These are phyloP conservation scores for Cordyceps tenuipes DNA, from an alignment of 2,329 filamentous ascomycete species.

Conservation along the genomic window DNA sequence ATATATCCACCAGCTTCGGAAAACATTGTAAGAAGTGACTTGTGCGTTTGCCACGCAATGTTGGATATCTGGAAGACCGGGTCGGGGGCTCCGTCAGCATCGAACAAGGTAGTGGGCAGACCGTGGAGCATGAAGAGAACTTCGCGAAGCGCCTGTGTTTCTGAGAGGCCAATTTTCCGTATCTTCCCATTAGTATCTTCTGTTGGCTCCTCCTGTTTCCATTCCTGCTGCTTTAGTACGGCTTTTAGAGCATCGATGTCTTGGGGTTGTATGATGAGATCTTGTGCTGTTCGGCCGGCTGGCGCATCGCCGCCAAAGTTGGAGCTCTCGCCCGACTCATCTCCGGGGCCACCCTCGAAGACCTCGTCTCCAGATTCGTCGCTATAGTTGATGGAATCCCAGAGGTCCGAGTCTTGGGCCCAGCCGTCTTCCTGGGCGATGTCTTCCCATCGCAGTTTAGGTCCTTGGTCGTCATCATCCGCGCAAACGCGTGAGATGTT, in stretches of 20 bases:
- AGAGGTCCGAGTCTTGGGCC: slow-evolving; percentile 56
- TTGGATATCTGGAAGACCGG: slow-evolving; percentile 38
- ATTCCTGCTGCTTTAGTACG: slow-evolving; percentile 27
- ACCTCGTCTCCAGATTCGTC: slow-evolving; percentile 53
- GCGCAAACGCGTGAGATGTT: slow-evolving; percentile 48
- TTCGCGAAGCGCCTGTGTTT: slow-evolving; percentile 68
- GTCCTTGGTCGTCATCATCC: slow-evolving; percentile 31
- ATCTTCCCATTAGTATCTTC: slow-evolving; percentile 25
- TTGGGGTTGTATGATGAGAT: slow-evolving; percentile 28
- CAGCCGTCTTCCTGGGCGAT: slow-evolving; percentile 70
- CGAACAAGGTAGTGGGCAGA: slow-evolving; percentile 65
- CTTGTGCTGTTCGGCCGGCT: slow-evolving; percentile 20
- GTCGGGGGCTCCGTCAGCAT: slow-evolving; percentile 29
- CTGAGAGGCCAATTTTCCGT: slow-evolving; percentile 47
- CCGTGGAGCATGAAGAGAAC: slow-evolving; percentile 79
- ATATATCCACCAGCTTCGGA: slow-evolving; percentile 40
- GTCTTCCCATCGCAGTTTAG: slow-evolving; percentile 65
- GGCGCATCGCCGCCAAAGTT: slow-evolving; percentile 24
- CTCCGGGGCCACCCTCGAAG: slow-evolving; percentile 26
- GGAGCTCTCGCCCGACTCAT: slow-evolving; percentile 28
- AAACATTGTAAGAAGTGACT: slow-evolving; percentile 38
- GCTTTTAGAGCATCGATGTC: slow-evolving; percentile 24
- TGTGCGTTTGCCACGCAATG: slow-evolving; percentile 42
- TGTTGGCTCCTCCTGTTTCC: slow-evolving; percentile 27
- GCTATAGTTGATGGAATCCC: slow-evolving; percentile 61